Evolutionary conservation across 345 rosid species (phyloP), one percentile per base, ranked within the genome.

Genomic region (Rhodamnia argentea): DNA sequence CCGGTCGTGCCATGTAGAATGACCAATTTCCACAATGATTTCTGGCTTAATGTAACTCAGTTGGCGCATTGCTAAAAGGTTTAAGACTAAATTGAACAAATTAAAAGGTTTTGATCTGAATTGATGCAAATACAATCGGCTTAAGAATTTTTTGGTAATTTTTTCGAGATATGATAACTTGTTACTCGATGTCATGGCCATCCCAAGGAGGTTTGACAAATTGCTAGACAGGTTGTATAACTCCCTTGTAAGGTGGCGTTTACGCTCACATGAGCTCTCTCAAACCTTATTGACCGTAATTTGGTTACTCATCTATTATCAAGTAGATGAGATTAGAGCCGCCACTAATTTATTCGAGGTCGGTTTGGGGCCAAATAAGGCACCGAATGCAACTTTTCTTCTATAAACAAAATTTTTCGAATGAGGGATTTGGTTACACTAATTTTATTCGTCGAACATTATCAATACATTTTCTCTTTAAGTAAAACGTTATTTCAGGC

Each of bases 341-440:
- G 0, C 40, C 11, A 7, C 75, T 27, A 62, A 62, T 14, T 16
- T 29, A 62, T 62, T 62, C 22, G 15, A 29, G 9, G 42, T 2
- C 8, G 22, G 40, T 14, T n/a, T 29, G 75, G 10, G 42, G 0
- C 75, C 42, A 62, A 0, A 6, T 62, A 27, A 62, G 10, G 75
- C 75, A 27, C 22, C 5, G 20, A 15, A 10, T 18, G 42, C 42
- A 62, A 29, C 75, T 29, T 62, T 62, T 29, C 42, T 62, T 18
- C 1, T 29, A 7, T 29, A 22, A 62, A 3, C 12, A 8, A 7
- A 4, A 3, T 1, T 27, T 4, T 60, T 27, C 0, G 0, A 60
- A 2, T 14, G 4, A 7, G 4, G 2, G 15, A 62, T 27, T 27
- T 62, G 20, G 22, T 27, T 62, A 8, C 5, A 62, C 2, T 7